phyloP scores from a whole-genome alignment of 305 asterid species.

The Salvia sclarea region DNA sequence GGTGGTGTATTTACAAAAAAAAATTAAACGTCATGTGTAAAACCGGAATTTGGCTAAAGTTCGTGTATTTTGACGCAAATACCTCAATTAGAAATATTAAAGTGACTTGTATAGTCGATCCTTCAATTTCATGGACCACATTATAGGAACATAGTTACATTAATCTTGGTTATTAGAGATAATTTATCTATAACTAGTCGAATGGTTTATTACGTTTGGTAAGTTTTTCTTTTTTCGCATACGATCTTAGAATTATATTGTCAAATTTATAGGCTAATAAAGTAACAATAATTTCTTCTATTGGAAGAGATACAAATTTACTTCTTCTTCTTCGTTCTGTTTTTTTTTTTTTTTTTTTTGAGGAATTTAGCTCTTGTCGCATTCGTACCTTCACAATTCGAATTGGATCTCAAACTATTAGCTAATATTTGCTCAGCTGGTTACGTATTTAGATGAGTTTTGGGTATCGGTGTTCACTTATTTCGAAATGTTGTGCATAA shows the following conservation, averaged over 20 bases:
- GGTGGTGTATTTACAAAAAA: too few species aligned
- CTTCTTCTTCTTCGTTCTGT: too few species aligned
- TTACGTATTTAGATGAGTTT: not conserved
- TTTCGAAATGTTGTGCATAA: too few species aligned
- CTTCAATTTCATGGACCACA: conserved; percentile 30
- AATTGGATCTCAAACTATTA: not conserved
- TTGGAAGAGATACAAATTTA: too few species aligned
- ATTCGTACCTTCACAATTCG: not conserved
- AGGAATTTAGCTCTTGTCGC: not conserved
- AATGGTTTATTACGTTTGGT: conserved; percentile 18
- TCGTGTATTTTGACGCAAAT: too few species aligned
- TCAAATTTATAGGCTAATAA: not conserved
- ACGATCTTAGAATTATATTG: not conserved
- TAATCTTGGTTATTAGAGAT: not conserved
- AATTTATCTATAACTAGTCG: not conserved
- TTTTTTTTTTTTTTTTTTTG: too few species aligned
- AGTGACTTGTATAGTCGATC: conserved; percentile 1
- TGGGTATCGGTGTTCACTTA: not conserved
- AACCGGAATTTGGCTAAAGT: too few species aligned
- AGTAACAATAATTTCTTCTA: too few species aligned
- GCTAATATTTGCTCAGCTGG: not conserved
- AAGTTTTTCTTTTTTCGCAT: not conserved
- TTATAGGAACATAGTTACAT: not conserved
- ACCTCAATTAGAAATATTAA: conserved; percentile 26
- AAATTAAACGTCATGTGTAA: too few species aligned